These are phyloP conservation scores for Termitomyces sp. DNA, from an alignment of 768 basidiomycete species.

Conservation along the genomic window DNA sequence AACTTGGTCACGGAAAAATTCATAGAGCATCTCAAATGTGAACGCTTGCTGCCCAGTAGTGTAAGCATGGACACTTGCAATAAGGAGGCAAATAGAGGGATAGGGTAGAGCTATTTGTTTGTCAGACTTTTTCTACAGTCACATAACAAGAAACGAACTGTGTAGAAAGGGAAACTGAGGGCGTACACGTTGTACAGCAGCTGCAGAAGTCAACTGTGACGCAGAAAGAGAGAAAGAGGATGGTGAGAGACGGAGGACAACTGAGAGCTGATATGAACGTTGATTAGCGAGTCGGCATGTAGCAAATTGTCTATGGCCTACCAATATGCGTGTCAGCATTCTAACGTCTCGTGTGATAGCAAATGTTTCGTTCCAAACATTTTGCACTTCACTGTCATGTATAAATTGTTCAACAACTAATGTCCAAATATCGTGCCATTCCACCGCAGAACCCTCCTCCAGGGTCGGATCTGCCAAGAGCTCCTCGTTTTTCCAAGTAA, in stretches of 20 bases:
- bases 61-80: slow-evolving; percentile 76
- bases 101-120: slow-evolving; percentile 58
- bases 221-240: slow-evolving; percentile 49
- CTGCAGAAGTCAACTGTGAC: slow-evolving; percentile 35
- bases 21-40: slow-evolving; percentile 90
- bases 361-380: slow-evolving; percentile 53
- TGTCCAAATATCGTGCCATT: slow-evolving; percentile 64
- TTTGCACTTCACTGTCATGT: slow-evolving; percentile 37
- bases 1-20: slow-evolving; percentile 71
- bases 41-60: slow-evolving; percentile 74
- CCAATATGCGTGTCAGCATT: slow-evolving; percentile 56
- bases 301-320: slow-evolving; percentile 27
- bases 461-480: slow-evolving; percentile 12
- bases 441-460: slow-evolving; percentile 24
- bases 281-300: background rate
- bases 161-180: slow-evolving; percentile 45
- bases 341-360: slow-evolving; percentile 56
- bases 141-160: slow-evolving; percentile 31
- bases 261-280: slow-evolving; percentile 31
- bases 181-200: slow-evolving; percentile 52
- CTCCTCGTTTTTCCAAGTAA: slow-evolving; percentile 29
- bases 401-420: slow-evolving; percentile 53
- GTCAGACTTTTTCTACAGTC: background rate
- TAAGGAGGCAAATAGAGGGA: slow-evolving; percentile 75
- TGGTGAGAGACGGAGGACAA: slow-evolving; percentile 42